Evolutionary conservation across 768 basidiomycete genomes (phyloP), one percentile per base, ranked within the genome.

Genomic region (Suillus luteus): DNA sequence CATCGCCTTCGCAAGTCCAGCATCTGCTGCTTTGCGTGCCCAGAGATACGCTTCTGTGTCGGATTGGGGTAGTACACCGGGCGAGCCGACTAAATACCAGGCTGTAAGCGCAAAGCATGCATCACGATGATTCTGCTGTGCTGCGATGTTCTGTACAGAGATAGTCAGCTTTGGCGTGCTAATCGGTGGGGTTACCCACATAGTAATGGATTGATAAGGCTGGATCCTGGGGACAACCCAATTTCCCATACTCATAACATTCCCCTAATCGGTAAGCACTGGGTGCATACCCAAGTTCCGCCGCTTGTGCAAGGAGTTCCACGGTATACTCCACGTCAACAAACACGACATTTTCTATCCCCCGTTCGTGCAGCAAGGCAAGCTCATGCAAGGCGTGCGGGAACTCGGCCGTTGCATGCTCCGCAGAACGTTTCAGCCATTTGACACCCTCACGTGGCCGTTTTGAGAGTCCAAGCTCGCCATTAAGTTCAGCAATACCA

Each of bases 151-250:
- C 93, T 95, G 71, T 14, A 40, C 40, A 68, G 55, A 67, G 60
- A 54, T 41, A 24, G 35, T 48, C 17, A 63, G 12, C 5, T 38
- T 33, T 31, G 51, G 43, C 31, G 38, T 48, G 38, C 38, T 14
- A 51, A 43, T 17, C 43, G 9, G n/a, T 44, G n/a, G 58, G 24
- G 62, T n/a, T n/a, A 84, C 92, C 74, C 77, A 96, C 95, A 76
- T 99, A 99, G 77, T 99, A 99, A 77, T 99, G 97, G 70, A 99
- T 99, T 54, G 94, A 96, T 62, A 99, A 81, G 35, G 97, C 97
- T 1, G 96, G 87, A 74, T 99, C 97, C 73, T 95, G 93, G 19
- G 97, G 97, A 71, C 97, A 99, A 10, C 95, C 96, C 87, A 98
- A 91, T 82, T 93, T 96, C 41, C 97, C 97, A 75, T 99, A 99